These are phyloP conservation scores for Fraxinus albicans DNA, from an alignment of 305 asterid species.

Conservation along the genomic window DNA sequence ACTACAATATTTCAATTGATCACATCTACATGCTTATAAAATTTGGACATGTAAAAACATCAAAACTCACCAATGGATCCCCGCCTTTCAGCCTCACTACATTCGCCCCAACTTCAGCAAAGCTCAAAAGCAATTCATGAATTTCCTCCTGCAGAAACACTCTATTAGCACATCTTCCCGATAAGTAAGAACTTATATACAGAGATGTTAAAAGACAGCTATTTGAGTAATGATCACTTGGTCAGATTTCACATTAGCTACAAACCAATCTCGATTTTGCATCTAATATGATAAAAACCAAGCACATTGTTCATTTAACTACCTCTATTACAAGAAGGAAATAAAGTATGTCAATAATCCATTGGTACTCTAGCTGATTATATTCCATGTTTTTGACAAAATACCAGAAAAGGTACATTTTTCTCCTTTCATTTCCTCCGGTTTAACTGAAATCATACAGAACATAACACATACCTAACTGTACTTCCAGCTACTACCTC, in stretches of 20 bases:
- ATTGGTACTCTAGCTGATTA: background rate
- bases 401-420: background rate
- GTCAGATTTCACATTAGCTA: background rate
- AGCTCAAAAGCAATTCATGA: slow-evolving; percentile 88
- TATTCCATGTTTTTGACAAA: background rate
- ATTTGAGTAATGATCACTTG: background rate
- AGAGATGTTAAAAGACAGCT: background rate
- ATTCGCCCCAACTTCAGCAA: slow-evolving; percentile 92
- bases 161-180: slow-evolving; percentile 4
- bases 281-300: background rate
- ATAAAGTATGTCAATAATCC: background rate
- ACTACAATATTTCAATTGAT: background rate
- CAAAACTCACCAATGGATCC: slow-evolving; percentile 79
- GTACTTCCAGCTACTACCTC: background rate
- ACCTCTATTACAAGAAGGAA: background rate
- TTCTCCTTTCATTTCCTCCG: background rate
- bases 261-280: background rate
- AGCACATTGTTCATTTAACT: background rate
- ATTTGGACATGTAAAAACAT: background rate
- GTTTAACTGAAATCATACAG: background rate
- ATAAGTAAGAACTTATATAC: background rate
- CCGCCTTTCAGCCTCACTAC: slow-evolving; percentile 99
- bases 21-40: background rate
- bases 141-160: slow-evolving; percentile 72
- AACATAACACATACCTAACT: background rate